Conservation (phyloP, 2,329 filamentous ascomycete genomes). For the Cadophora gregata region DNA sequence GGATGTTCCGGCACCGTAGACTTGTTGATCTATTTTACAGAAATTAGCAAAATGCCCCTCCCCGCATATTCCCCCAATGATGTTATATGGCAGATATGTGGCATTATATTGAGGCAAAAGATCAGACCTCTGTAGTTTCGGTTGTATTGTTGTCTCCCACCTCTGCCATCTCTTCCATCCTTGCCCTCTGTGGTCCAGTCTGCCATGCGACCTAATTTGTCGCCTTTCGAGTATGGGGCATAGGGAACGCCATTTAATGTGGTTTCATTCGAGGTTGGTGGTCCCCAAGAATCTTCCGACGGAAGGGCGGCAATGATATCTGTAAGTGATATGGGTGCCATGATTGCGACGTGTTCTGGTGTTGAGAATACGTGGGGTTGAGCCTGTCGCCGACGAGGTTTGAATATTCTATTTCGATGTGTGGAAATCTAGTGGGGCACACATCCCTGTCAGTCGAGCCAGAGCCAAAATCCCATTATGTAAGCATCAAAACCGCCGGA, state of each 20-base stretch:
- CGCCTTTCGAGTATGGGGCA: slow-evolving; percentile 96
- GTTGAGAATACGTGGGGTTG: slow-evolving; percentile 14
- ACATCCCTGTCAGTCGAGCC: slow-evolving; percentile 15
- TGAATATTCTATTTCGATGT: slow-evolving; percentile 37
- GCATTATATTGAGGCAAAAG: slow-evolving; percentile 30
- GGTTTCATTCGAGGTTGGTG: slow-evolving; percentile 79
- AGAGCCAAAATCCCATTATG: background rate
- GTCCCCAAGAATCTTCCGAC: slow-evolving; percentile 85
- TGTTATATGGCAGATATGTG: slow-evolving; percentile 21
- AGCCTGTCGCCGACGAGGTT: slow-evolving; percentile 22
- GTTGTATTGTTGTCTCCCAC: slow-evolving; percentile 87
- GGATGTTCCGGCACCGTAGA: slow-evolving; percentile 89
- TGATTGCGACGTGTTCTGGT: slow-evolving; percentile 43
- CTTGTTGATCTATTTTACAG: slow-evolving; percentile 78
- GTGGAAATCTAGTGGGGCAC: slow-evolving; percentile 36
- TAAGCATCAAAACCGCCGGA: background rate
- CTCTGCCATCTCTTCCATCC: slow-evolving; percentile 72
- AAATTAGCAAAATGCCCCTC: slow-evolving; percentile 19
- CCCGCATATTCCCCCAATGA: slow-evolving; percentile 2
- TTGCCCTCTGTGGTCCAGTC: slow-evolving; percentile 96
- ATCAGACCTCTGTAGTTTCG: slow-evolving; percentile 85
- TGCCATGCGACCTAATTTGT: slow-evolving; percentile 98
- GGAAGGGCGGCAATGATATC: slow-evolving; percentile 75
- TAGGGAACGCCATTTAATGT: slow-evolving; percentile 95
- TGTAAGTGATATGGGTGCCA: slow-evolving; percentile 62